These are phyloP conservation scores for Colletotrichum melonis DNA, from an alignment of 2,329 filamentous ascomycete species.

Conservation along the genomic window DNA sequence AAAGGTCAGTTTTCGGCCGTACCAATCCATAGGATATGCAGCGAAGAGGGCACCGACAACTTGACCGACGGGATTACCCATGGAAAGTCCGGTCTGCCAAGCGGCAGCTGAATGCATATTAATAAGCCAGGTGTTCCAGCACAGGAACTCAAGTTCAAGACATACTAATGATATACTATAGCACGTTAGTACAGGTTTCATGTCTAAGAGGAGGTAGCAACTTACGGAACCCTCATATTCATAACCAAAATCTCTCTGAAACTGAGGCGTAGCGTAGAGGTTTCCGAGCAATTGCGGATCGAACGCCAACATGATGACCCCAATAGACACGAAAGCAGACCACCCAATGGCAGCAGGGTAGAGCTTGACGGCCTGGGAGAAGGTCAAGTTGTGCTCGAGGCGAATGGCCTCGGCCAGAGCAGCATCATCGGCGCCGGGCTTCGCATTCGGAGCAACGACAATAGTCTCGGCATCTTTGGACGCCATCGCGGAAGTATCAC, in stretches of 20 bases:
- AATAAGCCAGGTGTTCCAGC: not conserved
- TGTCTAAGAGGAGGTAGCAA: not conserved
- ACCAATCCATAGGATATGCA: conserved; percentile 58
- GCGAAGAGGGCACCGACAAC: conserved; percentile 64
- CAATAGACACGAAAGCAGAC: conserved; percentile 69
- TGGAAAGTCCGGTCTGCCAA: conserved; percentile 60
- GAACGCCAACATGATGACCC: conserved; percentile 72
- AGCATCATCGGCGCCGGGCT: conserved; percentile 26
- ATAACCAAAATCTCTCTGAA: conserved; percentile 67
- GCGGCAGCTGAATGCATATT: conserved; percentile 44
- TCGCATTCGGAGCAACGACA: not conserved
- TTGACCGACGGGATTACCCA: conserved; percentile 68
- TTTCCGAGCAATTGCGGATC: conserved; percentile 74
- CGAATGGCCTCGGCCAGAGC: conserved; percentile 50
- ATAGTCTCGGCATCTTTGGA: conserved; percentile 14
- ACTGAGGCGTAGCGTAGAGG: conserved; percentile 69
- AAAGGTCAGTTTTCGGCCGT: conserved; percentile 58
- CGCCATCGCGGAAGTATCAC: conserved; percentile 5
- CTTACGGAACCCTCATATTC: conserved; percentile 52
- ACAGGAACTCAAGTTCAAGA: not conserved
- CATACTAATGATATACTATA: conserved; percentile 48
- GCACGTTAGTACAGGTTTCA: not conserved
- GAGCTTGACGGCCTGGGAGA: conserved; percentile 52
- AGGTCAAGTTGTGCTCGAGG: conserved; percentile 50
- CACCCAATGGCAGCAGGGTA: conserved; percentile 62